Evolutionary conservation across 129 eudicot species (phyloP).

Genomic region (Kitagawia praeruptora): DNA sequence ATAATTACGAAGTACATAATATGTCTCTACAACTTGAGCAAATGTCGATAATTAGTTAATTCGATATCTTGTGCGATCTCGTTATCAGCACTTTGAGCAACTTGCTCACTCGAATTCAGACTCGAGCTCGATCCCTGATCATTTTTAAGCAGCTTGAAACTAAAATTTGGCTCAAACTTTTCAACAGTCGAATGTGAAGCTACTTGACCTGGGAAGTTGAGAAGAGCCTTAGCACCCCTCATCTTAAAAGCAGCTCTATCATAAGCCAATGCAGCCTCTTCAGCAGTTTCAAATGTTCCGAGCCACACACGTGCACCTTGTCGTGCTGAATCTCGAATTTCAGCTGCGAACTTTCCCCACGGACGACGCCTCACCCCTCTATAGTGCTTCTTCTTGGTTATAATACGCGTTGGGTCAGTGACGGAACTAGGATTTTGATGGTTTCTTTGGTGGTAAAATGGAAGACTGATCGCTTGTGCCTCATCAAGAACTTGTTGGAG

Average conservation of each 20-base stretch:
- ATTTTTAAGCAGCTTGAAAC: constrained; percentile 8
- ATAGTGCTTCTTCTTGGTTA: constrained; percentile 39
- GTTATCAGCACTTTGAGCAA: neutral
- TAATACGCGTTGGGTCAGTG: constrained; percentile 25
- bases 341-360: constrained; percentile 80
- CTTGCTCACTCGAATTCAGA: constrained; percentile 3
- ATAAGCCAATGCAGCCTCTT: constrained; percentile 79
- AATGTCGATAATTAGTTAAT: constrained; percentile 17
- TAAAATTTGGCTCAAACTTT: constrained; percentile 14
- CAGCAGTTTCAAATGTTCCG: constrained; percentile 73
- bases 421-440: constrained; percentile 3
- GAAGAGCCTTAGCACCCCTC: constrained; percentile 67
- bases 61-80: constrained; percentile 15
- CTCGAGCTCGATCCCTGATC: constrained; percentile 22
- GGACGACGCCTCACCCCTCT: constrained; percentile 84
- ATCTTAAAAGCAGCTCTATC: constrained; percentile 67
- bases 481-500: constrained; percentile 52
- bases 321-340: constrained; percentile 63
- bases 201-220: constrained; percentile 53
- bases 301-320: constrained; percentile 69
- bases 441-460: neutral
- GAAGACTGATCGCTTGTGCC: constrained; percentile 28
- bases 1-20: neutral
- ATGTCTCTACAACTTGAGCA: constrained; percentile 19
- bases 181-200: constrained; percentile 15